Percentiles rank a stretch among this genome's conserved stretches.
phyloP scores from a whole-genome alignment of 345 rosid genomes.

The Odontarrhena argentea region DNA sequence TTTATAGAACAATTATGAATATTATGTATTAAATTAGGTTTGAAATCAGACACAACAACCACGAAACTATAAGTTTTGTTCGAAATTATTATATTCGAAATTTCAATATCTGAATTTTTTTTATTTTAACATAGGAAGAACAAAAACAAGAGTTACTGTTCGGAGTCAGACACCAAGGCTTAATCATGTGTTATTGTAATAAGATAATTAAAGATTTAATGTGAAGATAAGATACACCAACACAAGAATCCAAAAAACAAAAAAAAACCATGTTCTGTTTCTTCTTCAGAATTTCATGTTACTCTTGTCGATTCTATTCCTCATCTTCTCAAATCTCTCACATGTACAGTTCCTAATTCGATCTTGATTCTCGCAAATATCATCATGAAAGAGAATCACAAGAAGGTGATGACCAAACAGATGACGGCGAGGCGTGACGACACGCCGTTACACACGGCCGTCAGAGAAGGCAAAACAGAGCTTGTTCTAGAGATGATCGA shows the following conservation, averaged over 20 bases:
- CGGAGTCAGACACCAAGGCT: constrained; percentile 8
- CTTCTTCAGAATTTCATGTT: constrained; percentile 27
- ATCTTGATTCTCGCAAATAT: not conserved
- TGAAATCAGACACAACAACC: no score
- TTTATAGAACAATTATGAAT: no score
- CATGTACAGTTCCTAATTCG: constrained; percentile 16
- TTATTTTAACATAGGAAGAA: not conserved
- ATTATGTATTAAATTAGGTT: no score
- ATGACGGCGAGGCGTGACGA: constrained; percentile 75
- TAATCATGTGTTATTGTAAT: constrained; percentile 15
- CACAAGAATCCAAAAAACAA: constrained; percentile 37
- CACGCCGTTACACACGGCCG: constrained; percentile 63
- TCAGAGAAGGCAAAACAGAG: constrained; percentile 62
- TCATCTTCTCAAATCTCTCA: constrained; percentile 10
- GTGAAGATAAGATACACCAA: constrained; percentile 12
- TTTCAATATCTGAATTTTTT: no score
- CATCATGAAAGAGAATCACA: constrained; percentile 31
- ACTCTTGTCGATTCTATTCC: constrained; percentile 34
- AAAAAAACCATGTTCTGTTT: constrained; percentile 22
- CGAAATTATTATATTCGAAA: no score
- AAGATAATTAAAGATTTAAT: constrained; percentile 15
- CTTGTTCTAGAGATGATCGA: constrained; percentile 51
- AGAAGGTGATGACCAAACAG: constrained; percentile 72
- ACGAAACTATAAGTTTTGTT: no score
- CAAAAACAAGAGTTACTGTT: not conserved